Conservation (phyloP, 2,329 filamentous ascomycete species). For the Pseudogymnoascus sp. region DNA sequence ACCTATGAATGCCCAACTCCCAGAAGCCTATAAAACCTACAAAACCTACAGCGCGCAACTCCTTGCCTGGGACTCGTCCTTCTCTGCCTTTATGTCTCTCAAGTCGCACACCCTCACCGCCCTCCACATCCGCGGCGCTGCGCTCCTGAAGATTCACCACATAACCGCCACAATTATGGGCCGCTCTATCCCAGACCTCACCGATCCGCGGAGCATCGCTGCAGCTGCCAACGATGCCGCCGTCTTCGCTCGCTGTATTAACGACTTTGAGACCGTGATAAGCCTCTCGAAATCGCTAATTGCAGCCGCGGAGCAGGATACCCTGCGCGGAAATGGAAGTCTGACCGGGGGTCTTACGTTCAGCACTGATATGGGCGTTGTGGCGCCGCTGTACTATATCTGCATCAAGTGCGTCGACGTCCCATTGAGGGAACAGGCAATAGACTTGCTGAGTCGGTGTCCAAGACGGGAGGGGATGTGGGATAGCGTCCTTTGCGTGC, state of each 20-base stretch:
- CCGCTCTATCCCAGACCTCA: not conserved
- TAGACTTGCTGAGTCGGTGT: conserved; percentile 20
- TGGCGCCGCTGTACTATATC: conserved; percentile 25
- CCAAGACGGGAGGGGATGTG: conserved; percentile 28
- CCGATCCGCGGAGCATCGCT: not conserved
- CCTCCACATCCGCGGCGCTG: conserved; percentile 24
- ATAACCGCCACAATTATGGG: conserved; percentile 20
- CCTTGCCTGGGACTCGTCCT: conserved; percentile 11
- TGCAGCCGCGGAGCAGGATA: conserved; percentile 21
- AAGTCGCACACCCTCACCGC: conserved; percentile 18
- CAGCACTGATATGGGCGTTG: conserved; percentile 24
- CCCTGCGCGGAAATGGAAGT: conserved; percentile 16
- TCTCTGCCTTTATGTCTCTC: conserved; percentile 22
- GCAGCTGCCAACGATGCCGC: not conserved
- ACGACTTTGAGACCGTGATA: conserved; percentile 19
- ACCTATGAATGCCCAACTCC: conserved; percentile 18
- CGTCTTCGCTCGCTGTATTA: conserved; percentile 7
- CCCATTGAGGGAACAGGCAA: conserved; percentile 16
- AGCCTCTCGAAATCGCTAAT: conserved; percentile 23
- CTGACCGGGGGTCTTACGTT: conserved; percentile 19
- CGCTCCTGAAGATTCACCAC: conserved; percentile 26
- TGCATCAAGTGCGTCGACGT: conserved; percentile 19
- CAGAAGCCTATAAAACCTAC: conserved; percentile 14
- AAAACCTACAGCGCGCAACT: conserved; percentile 14
- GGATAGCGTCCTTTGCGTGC: conserved; percentile 19